A percentile compares a stretch with the other conserved stretches of the same genome.
Evolutionary conservation across 768 basidiomycete genomes (phyloP).

Genomic region (Omphalotus guepiniiformis): DNA sequence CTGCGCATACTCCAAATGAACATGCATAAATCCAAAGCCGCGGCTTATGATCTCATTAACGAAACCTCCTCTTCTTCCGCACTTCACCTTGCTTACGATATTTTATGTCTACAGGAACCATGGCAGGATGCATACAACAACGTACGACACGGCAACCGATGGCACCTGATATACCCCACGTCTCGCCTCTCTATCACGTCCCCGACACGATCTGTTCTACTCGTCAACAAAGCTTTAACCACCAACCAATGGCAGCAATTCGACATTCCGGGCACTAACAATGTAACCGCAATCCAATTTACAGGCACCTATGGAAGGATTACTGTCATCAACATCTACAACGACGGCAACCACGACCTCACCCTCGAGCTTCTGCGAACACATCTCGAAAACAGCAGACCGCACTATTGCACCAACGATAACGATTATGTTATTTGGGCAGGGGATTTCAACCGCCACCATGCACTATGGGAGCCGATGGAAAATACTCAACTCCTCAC

Average conservation of each 20-base stretch:
- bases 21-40: no score
- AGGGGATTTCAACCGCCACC: slow-evolving; percentile 30
- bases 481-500: slow-evolving; percentile 18
- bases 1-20: no score
- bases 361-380: not conserved
- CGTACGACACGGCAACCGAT: slow-evolving; percentile 13
- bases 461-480: slow-evolving; percentile 25
- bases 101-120: slow-evolving; percentile 28
- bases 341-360: slow-evolving; percentile 12
- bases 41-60: no score
- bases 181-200: slow-evolving; percentile 7
- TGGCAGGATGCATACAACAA: slow-evolving; percentile 16
- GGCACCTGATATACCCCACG: slow-evolving; percentile 22
- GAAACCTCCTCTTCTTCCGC: no score
- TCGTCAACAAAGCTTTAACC: slow-evolving; percentile 12
- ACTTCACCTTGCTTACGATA: no score
- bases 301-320: not conserved
- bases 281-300: slow-evolving; percentile 19
- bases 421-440: slow-evolving; percentile 4
- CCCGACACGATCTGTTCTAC: slow-evolving; percentile 12
- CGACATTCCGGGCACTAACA: slow-evolving; percentile 11
- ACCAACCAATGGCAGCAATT: slow-evolving; percentile 19
- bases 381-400: not conserved
- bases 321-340: slow-evolving; percentile 11
- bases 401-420: not conserved